Percentiles rank a stretch among this genome's conserved stretches.
phyloP scores from a whole-genome alignment of 129 eudicot genomes.

The Helichrysum umbraculigerum region DNA sequence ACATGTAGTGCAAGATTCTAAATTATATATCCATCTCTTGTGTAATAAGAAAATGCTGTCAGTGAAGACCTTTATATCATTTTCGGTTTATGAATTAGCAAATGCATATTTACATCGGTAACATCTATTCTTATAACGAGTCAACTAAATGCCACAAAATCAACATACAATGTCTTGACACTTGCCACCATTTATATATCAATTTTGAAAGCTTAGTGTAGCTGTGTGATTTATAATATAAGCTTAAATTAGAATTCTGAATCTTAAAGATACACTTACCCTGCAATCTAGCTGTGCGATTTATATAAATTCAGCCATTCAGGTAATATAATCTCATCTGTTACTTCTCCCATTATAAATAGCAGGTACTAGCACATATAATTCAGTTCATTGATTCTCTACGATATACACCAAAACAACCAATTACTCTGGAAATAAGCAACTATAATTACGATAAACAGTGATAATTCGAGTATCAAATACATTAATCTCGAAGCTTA shows the following conservation, averaged over 20 bases:
- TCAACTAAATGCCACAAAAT: neutral
- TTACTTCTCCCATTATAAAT: too few relatives aligned
- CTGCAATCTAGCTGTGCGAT: conserved; percentile 22
- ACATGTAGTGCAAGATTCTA: neutral
- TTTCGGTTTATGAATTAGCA: neutral
- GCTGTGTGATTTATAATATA: too few relatives aligned
- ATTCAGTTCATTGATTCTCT: too few relatives aligned
- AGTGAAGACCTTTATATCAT: neutral
- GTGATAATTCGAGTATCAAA: too few relatives aligned
- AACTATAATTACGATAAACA: neutral
- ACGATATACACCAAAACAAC: too few relatives aligned
- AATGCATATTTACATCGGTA: neutral
- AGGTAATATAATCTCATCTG: too few relatives aligned
- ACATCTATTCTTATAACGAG: neutral
- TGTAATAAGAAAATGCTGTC: conserved; percentile 1
- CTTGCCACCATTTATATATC: neutral
- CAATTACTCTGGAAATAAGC: neutral
- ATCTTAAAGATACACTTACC: conserved; percentile 13
- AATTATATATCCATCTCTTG: neutral
- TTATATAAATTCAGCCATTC: neutral
- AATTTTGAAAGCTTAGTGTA: neutral
- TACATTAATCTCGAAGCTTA: too few relatives aligned
- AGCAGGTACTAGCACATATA: too few relatives aligned
- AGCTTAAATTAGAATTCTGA: conserved; percentile 10
- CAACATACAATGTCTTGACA: neutral